A percentile compares a stretch with the other conserved stretches of the same genome.
Evolutionary conservation across 2,329 filamentous ascomycete species (phyloP).

Genomic region (Moelleriella libera): DNA sequence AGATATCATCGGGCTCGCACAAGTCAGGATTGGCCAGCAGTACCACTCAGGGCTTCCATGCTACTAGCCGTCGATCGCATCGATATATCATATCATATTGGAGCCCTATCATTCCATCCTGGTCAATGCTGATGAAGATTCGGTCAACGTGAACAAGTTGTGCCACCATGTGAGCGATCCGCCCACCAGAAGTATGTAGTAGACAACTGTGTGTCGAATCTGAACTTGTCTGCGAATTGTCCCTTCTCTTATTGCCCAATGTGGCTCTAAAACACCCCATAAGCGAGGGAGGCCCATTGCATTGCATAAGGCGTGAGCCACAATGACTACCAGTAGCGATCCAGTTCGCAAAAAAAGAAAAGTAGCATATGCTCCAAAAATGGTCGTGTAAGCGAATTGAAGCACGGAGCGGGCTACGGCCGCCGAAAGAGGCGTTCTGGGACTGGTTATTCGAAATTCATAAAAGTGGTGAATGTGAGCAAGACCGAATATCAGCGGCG

Average conservation of each 20-base stretch:
- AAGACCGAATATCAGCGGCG: constrained; percentile 81
- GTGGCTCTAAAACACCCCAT: constrained; percentile 60
- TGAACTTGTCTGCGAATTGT: constrained; percentile 9
- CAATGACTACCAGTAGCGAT: constrained; percentile 59
- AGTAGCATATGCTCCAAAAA: constrained; percentile 88
- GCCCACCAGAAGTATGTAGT: constrained; percentile 62
- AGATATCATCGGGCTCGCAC: no score
- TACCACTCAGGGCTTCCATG: no score
- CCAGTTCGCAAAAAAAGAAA: constrained; percentile 82
- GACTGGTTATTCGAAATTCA: constrained; percentile 76
- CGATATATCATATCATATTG: constrained; percentile 11
- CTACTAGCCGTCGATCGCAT: no score
- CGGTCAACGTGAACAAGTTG: constrained; percentile 58
- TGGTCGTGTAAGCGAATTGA: constrained; percentile 78
- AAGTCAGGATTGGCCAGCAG: no score
- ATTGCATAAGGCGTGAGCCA: constrained; percentile 84
- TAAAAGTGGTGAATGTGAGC: constrained; percentile 94
- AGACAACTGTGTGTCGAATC: constrained; percentile 54
- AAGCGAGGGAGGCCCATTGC: constrained; percentile 77
- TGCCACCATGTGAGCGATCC: constrained; percentile 62
- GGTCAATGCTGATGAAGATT: constrained; percentile 21
- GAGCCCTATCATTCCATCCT: constrained; percentile 8
- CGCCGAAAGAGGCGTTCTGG: constrained; percentile 46
- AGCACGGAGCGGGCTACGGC: constrained; percentile 61
- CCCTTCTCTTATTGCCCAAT: constrained; percentile 18